Conservation (phyloP, 345 rosid genomes). For the Stellera chamaejasme region DNA sequence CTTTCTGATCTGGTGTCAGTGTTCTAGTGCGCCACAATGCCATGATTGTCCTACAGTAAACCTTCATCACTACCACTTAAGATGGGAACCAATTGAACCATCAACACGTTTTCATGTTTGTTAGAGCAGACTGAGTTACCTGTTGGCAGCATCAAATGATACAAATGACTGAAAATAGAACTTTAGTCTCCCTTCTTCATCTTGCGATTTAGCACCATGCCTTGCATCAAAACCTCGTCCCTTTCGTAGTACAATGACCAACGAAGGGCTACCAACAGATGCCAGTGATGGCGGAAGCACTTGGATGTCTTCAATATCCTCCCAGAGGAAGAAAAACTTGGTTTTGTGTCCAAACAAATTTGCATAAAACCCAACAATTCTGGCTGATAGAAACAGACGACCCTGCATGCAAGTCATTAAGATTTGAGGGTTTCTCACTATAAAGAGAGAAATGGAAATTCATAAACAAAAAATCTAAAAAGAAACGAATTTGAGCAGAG, state of each 20-base stretch:
- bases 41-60: constrained; percentile 57
- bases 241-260: constrained; percentile 50
- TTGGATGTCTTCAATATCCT: constrained; percentile 72
- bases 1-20: constrained; percentile 45
- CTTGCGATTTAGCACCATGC: constrained; percentile 71
- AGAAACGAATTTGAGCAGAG: neutral
- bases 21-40: constrained; percentile 82
- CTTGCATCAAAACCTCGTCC: constrained; percentile 70
- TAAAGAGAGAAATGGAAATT: neutral
- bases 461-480: neutral
- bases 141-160: constrained; percentile 64
- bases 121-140: constrained; percentile 26
- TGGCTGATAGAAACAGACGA: constrained; percentile 71
- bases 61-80: constrained; percentile 9
- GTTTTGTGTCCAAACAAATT: constrained; percentile 84
- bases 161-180: constrained; percentile 73
- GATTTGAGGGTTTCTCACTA: neutral
- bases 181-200: constrained; percentile 72
- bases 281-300: constrained; percentile 64
- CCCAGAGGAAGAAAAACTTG: constrained; percentile 82
- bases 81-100: neutral
- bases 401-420: constrained; percentile 40
- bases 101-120: neutral
- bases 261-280: constrained; percentile 65
- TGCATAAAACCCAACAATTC: constrained; percentile 81